Base-by-base conservation (phyloP, 2,329 filamentous ascomycete genomes). In the Aureobasidium sp. region DNA sequence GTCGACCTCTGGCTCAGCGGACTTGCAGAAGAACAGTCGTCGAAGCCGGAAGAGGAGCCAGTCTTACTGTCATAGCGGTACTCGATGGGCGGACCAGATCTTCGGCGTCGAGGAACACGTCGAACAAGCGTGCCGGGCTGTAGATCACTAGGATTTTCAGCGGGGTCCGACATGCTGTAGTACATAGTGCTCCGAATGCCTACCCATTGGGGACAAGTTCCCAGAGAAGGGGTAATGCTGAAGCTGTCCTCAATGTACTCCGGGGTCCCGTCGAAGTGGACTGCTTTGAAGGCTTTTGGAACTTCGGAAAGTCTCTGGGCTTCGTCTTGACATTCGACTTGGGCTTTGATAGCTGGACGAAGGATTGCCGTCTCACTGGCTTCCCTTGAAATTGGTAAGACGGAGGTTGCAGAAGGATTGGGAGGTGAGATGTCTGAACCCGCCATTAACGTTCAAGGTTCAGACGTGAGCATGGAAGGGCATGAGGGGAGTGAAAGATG, bases 1-100 rank as follows among this genome's bases (percentile, higher is more conserved):
- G 72, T 74, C 7, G 72, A 74, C 29, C 67, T 65, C 42, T 66
- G 67, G 58, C 70, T 71, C 34, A 63, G 61, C n/a, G 69, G 70
- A 14, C 70, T 72, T 47, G 59, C 52, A 44, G 56, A 64, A 55
- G 42, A 61, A 15, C 5, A 5, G 20, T 25, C 25, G 22, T 41
- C 37, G 22, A 15, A 20, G 5, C 25, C 25, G 12, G 20, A 27
- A 15, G 51, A 55, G 15, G 37, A 42, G n/a, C 27, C 51, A 31
- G 36, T 41, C 22, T 36, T 29, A 55, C 36, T 42, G 44, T 48
- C 53, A 29, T 60, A 27, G n/a, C 20, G 37, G 25, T 55, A 41
- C 27, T 45, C 39, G 27, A 34, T 12, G 15, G 39, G 53, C 3
- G 36, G 9, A 15, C n/a, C 53, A 34, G 53, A 44, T 57, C 29